Evolutionary conservation across 2,329 filamentous ascomycete species (phyloP).

Genomic region (Xylaria sp.): DNA sequence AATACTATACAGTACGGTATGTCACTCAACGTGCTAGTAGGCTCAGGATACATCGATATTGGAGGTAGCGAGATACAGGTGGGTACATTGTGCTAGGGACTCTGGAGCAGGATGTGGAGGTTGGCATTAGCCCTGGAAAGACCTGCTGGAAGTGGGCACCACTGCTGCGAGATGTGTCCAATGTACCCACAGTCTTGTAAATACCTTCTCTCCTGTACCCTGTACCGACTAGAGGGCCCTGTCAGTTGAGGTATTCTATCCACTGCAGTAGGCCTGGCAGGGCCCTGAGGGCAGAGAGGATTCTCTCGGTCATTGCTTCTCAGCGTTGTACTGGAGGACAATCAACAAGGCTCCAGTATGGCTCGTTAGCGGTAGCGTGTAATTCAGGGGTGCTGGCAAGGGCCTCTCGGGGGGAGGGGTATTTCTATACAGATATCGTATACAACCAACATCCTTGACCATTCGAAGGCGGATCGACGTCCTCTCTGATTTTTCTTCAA

Average conservation of each 20-base stretch:
- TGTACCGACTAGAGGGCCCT: constrained; percentile 21
- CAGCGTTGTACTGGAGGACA: constrained; percentile 42
- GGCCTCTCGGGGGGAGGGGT: constrained; percentile 31
- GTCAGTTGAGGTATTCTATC: constrained; percentile 22
- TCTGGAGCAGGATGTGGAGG: constrained; percentile 26
- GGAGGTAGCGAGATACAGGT: constrained; percentile 26
- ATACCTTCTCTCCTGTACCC: neutral
- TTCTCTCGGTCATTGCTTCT: constrained; percentile 34
- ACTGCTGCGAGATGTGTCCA: constrained; percentile 1
- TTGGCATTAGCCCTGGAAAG: constrained; percentile 4
- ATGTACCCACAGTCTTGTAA: constrained; percentile 10
- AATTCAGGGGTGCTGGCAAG: constrained; percentile 39
- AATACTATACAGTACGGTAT: constrained; percentile 39
- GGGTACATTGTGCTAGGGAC: constrained; percentile 37
- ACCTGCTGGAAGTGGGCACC: neutral
- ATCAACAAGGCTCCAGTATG: constrained; percentile 44
- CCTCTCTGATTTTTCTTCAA: constrained; percentile 8
- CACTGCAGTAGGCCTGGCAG: constrained; percentile 31
- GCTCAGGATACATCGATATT: too few relatives aligned
- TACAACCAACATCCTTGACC: constrained; percentile 26
- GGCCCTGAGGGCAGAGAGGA: constrained; percentile 1
- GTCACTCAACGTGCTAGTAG: neutral
- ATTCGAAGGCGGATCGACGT: constrained; percentile 33
- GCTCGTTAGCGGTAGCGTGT: constrained; percentile 45
- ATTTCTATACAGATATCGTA: constrained; percentile 39